Base-by-base conservation (phyloP, 2,329 filamentous ascomycete species). In the Helminthosporium solani region DNA sequence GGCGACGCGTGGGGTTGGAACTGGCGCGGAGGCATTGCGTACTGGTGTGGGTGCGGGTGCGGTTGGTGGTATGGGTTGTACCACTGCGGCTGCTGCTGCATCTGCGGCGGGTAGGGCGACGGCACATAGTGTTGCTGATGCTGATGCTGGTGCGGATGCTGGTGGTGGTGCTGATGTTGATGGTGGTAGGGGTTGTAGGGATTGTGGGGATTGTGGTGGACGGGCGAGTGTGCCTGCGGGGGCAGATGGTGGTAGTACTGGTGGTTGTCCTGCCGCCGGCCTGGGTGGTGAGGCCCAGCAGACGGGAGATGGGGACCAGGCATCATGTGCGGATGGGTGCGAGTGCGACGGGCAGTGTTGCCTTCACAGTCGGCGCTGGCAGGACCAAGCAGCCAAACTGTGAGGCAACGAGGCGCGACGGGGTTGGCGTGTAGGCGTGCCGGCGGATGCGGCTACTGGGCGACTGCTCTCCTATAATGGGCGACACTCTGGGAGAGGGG, bases 311-410 rank as follows among this genome's bases (percentile, higher is more conserved):
- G 67, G 46, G 84, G 83, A 79, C 85, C 85, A 82, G 70, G 69
- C 85, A 89, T 89, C 84, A 80, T 88, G 81, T 82, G 83, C 82
- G 81, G 80, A 74, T 81, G 78, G 23, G 9, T 25, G n/a, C 23
- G 23, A 25, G 23, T 9, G 9, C n/a, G n/a, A n/a, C 49, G 46
- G 53, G 45, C 53, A 56, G 47, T 61, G 66, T 64, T 67, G 68
- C 67, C 67, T 64, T 66, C 55, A 69, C 66, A 66, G 67, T 61
- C 57, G 61, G 61, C 66, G 66, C 66, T 51, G 67, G 67, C 54
- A 57, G 52, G 63, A 69, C 60, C 63, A 50, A 62, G 63, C 67
- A 58, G 54, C 67, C 64, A 66, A 67, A 60, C 43, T 63, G 66
- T 61, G 67, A 67, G 68, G 68, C 66, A 67, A 68, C 64, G 52